Evolutionary conservation across 768 basidiomycete genomes (phyloP), one percentile per base, ranked within the genome.

Genomic region (Suillus ampliporus): DNA sequence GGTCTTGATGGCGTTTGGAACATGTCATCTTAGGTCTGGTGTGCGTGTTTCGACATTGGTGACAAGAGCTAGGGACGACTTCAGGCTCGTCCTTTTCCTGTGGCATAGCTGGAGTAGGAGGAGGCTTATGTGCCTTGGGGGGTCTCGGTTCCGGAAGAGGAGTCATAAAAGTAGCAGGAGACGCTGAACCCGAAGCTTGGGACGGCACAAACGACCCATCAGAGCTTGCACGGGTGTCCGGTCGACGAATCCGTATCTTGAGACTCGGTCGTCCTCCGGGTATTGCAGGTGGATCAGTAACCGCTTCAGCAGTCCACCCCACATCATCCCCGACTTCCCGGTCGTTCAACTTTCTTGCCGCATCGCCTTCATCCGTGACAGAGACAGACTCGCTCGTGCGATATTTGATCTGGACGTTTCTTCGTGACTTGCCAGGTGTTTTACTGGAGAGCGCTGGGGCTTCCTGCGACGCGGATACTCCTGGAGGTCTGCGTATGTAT

Each of bases 1-100:
- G 68, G 4, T 64, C 37, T n/a, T 65, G 63, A 43, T 57, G 21
- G 2, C 46, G 21, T 31, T 69, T 69, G 11, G 75, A 74, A 58
- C 79, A 80, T 5, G 54, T 60, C 79, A 80, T 77, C 68, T 80
- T 80, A 44, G 72, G 75, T 54, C 69, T 67, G 8, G 69, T 66
- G 14, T 51, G 10, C 2, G 35, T 68, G 23, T 65, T 60, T n/a
- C 79, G 68, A 60, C 79, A 80, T 41, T 80, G 79, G 61, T 80
- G 79, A 47, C 79, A 80, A 35, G 1, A 77, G 3, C 74, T 67
- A 41, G 58, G 50, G 5, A 60, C 41, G 8, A 31, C 23, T 15
- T 40, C 50, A 21, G 56, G n/a, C 41, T 50, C 52, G 41, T 41
- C 53, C 28, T 5, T 6, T 15, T 34, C 59, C 35, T 41, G 58